Base-by-base conservation (phyloP, 2,329 filamentous ascomycete species). In the Cadophora malorum region DNA sequence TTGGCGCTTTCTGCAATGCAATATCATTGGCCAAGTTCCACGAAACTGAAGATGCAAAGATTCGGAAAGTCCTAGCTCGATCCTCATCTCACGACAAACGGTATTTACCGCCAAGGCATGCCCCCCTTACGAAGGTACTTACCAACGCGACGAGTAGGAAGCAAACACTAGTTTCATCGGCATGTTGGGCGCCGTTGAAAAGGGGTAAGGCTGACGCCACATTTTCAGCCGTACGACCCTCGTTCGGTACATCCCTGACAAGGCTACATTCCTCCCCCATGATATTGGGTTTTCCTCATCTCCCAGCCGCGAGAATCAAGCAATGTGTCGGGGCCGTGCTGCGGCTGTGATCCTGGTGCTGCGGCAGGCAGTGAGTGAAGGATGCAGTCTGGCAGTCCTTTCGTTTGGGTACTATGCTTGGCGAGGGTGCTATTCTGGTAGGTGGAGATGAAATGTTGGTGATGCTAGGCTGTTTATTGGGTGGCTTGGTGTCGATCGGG, bases 181-280 rank as follows among this genome's bases (percentile, higher is more conserved):
- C 58, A 23, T 35, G 33, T n/a, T 12, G 45, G 49, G 45, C 28
- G 41, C n/a, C 28, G 58, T 59, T 55, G 45, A 66, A 66, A 56
- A 16, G 47, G 64, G 58, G 21, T 33, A 38, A 65, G 63, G 45
- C 63, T 66, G 31, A 67, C 68, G 68, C 65, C 68, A 66, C 65
- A 66, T 67, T 60, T 53, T 66, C 65, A 67, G 68, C 68, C 60
- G 60, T 63, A 63, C 60, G 3, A 45, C 47, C 14, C 52, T 16
- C 45, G 45, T 49, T 49, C 45, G n/a, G n/a, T 3, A 21, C 19
- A 35, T 33, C 55, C 55, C 55, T 58, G 55, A 23, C 33, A 23
- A 58, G 33, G 31, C 21, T 23, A 9, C 55, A 38, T 58, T 58
- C 53, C 19, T 38, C 31, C n/a, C 55, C 28, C 55, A 23, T 38